A percentile compares a stretch with the other conserved stretches of the same genome.
phyloP scores from a whole-genome alignment of 2,329 filamentous ascomycete species.

The Ophiostoma angusticollis region DNA sequence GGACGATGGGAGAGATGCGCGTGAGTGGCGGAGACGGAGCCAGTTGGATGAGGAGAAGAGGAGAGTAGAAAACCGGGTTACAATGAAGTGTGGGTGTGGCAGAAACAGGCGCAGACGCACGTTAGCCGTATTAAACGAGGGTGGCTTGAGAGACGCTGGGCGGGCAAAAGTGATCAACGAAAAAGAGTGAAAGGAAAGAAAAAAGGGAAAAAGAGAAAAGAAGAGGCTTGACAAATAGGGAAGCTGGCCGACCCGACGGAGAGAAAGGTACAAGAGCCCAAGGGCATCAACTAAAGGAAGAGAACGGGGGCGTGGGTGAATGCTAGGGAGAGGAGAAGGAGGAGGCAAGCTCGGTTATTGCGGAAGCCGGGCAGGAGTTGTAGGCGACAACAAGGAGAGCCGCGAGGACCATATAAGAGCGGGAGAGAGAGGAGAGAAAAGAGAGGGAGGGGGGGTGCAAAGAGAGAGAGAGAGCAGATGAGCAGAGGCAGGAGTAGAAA shows the following conservation, averaged over 20 bases:
- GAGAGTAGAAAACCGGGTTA: background rate
- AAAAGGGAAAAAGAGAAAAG: background rate
- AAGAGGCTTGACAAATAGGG: background rate
- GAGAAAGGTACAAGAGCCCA: background rate
- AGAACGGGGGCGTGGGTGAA: slow-evolving; percentile 3
- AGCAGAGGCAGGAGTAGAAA: background rate
- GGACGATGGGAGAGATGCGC: background rate
- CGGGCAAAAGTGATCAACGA: background rate
- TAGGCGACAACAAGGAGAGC: background rate
- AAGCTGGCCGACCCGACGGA: no score
- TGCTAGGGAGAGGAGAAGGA: background rate
- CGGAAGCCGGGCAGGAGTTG: slow-evolving; percentile 1
- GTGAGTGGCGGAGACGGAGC: background rate
- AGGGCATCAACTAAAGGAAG: background rate
- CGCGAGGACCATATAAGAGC: background rate
- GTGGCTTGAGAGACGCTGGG: background rate
- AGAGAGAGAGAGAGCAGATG: background rate
- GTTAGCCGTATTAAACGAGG: background rate
- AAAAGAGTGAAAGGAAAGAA: background rate
- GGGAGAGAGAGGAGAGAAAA: background rate
- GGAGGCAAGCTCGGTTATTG: background rate
- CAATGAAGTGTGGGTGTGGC: background rate
- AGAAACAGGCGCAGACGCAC: no score
- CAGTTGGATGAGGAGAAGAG: background rate
- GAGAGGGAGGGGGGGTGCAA: background rate